phyloP scores from a whole-genome alignment of 345 rosid species.

The Populus nigra region DNA sequence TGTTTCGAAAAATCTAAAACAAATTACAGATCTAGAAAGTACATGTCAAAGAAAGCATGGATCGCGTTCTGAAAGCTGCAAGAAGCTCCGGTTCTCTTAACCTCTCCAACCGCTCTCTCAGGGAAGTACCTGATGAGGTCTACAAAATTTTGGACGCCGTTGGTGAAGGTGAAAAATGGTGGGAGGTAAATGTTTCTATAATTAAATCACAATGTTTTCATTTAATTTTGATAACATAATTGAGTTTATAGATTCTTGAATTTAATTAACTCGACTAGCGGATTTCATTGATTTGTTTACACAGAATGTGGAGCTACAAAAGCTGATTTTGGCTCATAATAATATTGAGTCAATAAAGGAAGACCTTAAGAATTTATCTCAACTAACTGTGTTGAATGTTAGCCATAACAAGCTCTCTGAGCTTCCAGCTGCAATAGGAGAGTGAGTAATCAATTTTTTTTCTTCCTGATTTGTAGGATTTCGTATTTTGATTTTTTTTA shows the following conservation, averaged over 20 bases:
- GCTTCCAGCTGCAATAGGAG: conserved; percentile 79
- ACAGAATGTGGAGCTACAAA: conserved; percentile 83
- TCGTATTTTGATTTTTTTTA: background rate
- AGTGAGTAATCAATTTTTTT: conserved; percentile 46
- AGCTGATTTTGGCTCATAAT: conserved; percentile 92
- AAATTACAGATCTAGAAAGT: background rate
- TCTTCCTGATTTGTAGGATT: background rate
- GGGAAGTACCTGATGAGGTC: conserved; percentile 77
- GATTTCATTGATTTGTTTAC: conserved; percentile 13
- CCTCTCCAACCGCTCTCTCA: conserved; percentile 88
- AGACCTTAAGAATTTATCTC: conserved; percentile 64
- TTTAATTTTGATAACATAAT: background rate
- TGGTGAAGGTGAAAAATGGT: conserved; percentile 87
- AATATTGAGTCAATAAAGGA: conserved; percentile 68
- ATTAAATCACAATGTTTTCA: background rate
- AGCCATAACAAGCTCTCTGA: conserved; percentile 68
- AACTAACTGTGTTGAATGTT: conserved; percentile 67
- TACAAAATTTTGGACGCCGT: conserved; percentile 56
- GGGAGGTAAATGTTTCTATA: conserved; percentile 61
- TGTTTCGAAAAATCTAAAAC: background rate
- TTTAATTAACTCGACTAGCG: background rate
- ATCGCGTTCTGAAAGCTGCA: conserved; percentile 78
- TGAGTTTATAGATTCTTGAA: background rate
- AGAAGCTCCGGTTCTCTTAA: conserved; percentile 88
- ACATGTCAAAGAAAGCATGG: conserved; percentile 39